These are phyloP conservation scores for Nakazawaea sp. DNA, from an alignment of 805 yeast genomes.

Conservation along the genomic window DNA sequence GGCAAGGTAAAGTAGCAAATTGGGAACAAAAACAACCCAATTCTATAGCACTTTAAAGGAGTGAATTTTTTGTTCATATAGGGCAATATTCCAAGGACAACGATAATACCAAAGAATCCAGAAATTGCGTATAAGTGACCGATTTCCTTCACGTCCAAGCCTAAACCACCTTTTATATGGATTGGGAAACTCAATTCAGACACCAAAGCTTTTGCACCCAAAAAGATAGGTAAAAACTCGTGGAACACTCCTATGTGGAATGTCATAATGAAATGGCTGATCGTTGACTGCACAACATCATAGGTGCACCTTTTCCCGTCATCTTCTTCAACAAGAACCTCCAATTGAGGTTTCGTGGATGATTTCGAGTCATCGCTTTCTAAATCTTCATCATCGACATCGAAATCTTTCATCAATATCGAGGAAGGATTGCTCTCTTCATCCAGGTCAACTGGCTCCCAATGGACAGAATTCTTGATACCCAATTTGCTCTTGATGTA, in stretches of 20 bases:
- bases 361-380: too few species aligned
- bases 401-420: too few species aligned
- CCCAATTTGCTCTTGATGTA: too few species aligned
- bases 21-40: not conserved
- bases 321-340: too few species aligned
- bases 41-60: not conserved
- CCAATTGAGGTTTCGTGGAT: too few species aligned
- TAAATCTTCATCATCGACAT: too few species aligned
- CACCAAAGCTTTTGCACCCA: constrained; percentile 19
- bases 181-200: not conserved
- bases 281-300: constrained; percentile 18
- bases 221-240: constrained; percentile 47
- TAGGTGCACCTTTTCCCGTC: too few species aligned
- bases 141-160: not conserved
- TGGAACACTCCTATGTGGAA: constrained; percentile 41
- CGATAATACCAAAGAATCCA: not conserved
- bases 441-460: too few species aligned
- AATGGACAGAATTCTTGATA: too few species aligned
- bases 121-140: not conserved
- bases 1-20: not conserved
- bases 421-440: too few species aligned
- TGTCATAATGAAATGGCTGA: constrained; percentile 26
- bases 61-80: not conserved
- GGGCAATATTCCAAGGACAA: not conserved
- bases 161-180: constrained; percentile 1